Evolutionary conservation across 306 rosid species (phyloP).

Genomic region (Corylus heterophylla): DNA sequence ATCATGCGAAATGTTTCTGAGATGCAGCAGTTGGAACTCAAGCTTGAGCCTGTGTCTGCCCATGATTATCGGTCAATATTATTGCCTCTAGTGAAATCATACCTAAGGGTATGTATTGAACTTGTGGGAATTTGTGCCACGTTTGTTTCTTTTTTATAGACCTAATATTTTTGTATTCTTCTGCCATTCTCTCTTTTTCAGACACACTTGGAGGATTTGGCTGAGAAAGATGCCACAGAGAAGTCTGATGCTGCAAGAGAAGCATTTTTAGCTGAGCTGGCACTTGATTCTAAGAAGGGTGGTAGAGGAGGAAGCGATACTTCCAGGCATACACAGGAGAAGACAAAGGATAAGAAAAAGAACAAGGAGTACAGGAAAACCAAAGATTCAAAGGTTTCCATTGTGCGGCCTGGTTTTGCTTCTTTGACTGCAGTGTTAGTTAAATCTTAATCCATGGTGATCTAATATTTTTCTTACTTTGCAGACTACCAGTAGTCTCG

Average conservation of each 20-base stretch:
- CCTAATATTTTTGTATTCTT: slow-evolving; percentile 21
- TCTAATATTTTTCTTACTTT: slow-evolving; percentile 31
- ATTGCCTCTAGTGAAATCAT: slow-evolving; percentile 82
- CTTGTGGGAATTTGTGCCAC: slow-evolving; percentile 20
- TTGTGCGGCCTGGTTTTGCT: slow-evolving; percentile 27
- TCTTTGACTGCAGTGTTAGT: slow-evolving; percentile 31
- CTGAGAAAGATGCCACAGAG: slow-evolving; percentile 92
- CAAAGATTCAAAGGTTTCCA: slow-evolving; percentile 76
- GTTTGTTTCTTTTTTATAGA: slow-evolving; percentile 23
- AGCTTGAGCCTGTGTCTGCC: slow-evolving; percentile 77
- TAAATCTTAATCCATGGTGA: slow-evolving; percentile 9
- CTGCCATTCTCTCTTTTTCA: slow-evolving; percentile 32
- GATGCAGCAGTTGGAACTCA: slow-evolving; percentile 85
- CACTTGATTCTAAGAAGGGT: slow-evolving; percentile 77
- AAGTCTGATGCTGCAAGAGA: slow-evolving; percentile 96
- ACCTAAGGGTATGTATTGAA: slow-evolving; percentile 76
- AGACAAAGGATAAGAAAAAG: slow-evolving; percentile 86
- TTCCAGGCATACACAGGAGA: slow-evolving; percentile 63
- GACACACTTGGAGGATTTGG: slow-evolving; percentile 87
- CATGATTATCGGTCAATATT: slow-evolving; percentile 78
- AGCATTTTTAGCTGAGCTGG: slow-evolving; percentile 97
- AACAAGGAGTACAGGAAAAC: slow-evolving; percentile 73
- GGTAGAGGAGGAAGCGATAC: slow-evolving; percentile 71
- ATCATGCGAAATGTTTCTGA: slow-evolving; percentile 69
- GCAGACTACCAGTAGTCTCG: slow-evolving; percentile 59